Conservation (phyloP, 495 filamentous ascomycete genomes). For the Gamarada debralockiae region DNA sequence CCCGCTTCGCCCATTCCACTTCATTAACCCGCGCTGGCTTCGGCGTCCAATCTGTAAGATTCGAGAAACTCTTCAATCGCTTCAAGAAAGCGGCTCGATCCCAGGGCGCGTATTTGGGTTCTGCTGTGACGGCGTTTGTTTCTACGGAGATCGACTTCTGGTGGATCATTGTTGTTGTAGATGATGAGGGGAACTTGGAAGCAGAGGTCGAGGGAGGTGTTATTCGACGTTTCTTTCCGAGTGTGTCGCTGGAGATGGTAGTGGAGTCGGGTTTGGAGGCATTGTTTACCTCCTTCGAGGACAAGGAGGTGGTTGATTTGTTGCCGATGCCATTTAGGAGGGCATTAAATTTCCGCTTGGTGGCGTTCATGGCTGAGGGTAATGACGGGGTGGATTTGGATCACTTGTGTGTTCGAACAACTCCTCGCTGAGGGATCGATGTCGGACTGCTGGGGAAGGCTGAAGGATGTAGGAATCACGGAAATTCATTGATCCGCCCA, state of each 20-base stretch:
- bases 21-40: constrained; percentile 82
- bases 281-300: constrained; percentile 22
- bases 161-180: constrained; percentile 33
- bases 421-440: too few relatives aligned
- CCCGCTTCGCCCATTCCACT: constrained; percentile 91
- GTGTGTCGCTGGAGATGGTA: constrained; percentile 27
- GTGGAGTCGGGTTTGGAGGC: constrained; percentile 20
- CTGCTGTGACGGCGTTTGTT: constrained; percentile 24
- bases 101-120: constrained; percentile 66
- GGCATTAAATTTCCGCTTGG: constrained; percentile 55
- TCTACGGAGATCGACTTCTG: constrained; percentile 38
- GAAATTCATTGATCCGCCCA: too few relatives aligned
- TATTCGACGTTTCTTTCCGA: constrained; percentile 45
- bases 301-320: constrained; percentile 19
- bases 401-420: too few relatives aligned
- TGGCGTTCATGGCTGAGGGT: constrained; percentile 41
- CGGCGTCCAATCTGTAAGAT: constrained; percentile 81
- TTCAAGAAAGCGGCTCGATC: constrained; percentile 79
- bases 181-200: constrained; percentile 15
- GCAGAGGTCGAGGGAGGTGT: constrained; percentile 21
- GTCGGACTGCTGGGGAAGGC: too few relatives aligned
- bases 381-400: too few relatives aligned
- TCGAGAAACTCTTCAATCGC: constrained; percentile 80
- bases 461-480: too few relatives aligned
- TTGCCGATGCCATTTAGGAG: constrained; percentile 47